Base-by-base conservation (phyloP, 2,329 filamentous ascomycete species). In the Penicillium carneum region DNA sequence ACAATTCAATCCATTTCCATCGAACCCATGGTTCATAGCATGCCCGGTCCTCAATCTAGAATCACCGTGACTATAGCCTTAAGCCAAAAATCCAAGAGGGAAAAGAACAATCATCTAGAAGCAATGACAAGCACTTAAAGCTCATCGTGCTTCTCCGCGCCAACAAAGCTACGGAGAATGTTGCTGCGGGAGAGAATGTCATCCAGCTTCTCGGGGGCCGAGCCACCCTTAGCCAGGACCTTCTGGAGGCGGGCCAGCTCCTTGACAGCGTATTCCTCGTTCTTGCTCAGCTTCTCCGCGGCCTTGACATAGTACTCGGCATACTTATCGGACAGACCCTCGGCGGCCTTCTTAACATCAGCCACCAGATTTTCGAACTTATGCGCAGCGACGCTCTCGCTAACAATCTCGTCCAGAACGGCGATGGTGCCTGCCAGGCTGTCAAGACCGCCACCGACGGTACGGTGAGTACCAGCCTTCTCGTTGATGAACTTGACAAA, bases 221-320 rank as follows among this genome's bases (percentile, higher is more conserved):
- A 84, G 63, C 91, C 92, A 65, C 93, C 92, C 87, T 96, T 97
- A 80, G 87, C 85, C 65, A 97, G 82, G 69, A 98, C 86, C 69
- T 89, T 88, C 71, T 92, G 86, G 64, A 98, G 84, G 66, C 94
- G 87, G 63, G 88, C 84, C 65, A 93, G 83, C 84, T 98, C 94
- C 87, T 97, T 98, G 75, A 87, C 82, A 50, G 88, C 92, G 74
- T 92, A 97, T 54, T 84, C 89, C 63, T 90, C 84, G 81, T 90
- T 96, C 78, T 89, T 84, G 75, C 83, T 84, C 66, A 95, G 82
- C 87, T 97, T 98, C 76, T 91, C 87, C 63, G 95, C 90, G 57
- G 96, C 93, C 77, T 91, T 92, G 77, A 95, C 84, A 79, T 99
- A 98, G 86, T 99, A 99, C 80, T 93, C 86, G 48, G 92, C 92